These are phyloP conservation scores for Canna indica DNA, from an alignment of 176 grass and related monocot genomes.

Conservation along the genomic window DNA sequence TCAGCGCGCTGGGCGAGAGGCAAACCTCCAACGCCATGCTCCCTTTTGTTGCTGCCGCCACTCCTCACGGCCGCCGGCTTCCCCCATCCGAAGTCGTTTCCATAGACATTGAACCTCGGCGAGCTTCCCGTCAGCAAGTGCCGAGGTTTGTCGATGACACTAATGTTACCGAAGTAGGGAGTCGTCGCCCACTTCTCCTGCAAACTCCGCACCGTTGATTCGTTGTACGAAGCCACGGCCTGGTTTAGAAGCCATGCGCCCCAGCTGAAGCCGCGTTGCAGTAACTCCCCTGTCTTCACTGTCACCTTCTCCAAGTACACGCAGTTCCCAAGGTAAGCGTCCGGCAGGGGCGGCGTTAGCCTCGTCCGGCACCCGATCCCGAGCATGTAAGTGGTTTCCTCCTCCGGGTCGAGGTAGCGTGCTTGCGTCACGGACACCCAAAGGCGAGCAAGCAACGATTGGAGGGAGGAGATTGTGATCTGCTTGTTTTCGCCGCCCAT, in stretches of 20 bases:
- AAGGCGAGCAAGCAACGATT: conserved; percentile 24
- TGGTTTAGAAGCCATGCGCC: conserved; percentile 31
- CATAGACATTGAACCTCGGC: conserved; percentile 30
- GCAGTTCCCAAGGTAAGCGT: conserved; percentile 24
- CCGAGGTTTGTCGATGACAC: neutral
- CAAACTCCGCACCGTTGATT: conserved; percentile 1
- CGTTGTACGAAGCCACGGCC: conserved; percentile 25
- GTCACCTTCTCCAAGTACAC: neutral
- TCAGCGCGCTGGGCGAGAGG: neutral
- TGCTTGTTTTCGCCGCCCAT: neutral
- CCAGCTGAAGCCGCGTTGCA: conserved; percentile 21
- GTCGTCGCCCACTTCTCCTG: neutral
- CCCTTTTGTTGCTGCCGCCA: conserved; percentile 24
- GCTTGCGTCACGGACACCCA: conserved; percentile 22
- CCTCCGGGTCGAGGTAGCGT: neutral
- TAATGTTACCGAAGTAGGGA: conserved; percentile 11
- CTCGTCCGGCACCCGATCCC: neutral
- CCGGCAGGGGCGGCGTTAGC: conserved; percentile 13
- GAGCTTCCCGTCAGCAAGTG: conserved; percentile 24
- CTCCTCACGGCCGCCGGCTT: conserved; percentile 27
- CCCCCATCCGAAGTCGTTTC: conserved; percentile 44
- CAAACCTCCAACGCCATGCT: conserved; percentile 7
- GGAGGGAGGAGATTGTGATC: conserved; percentile 44
- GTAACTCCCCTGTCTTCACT: conserved; percentile 20
- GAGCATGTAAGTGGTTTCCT: neutral